These are phyloP conservation scores for Coemansia sp. DNA, from an alignment of 371 early-diverging fungal species.

Conservation along the genomic window DNA sequence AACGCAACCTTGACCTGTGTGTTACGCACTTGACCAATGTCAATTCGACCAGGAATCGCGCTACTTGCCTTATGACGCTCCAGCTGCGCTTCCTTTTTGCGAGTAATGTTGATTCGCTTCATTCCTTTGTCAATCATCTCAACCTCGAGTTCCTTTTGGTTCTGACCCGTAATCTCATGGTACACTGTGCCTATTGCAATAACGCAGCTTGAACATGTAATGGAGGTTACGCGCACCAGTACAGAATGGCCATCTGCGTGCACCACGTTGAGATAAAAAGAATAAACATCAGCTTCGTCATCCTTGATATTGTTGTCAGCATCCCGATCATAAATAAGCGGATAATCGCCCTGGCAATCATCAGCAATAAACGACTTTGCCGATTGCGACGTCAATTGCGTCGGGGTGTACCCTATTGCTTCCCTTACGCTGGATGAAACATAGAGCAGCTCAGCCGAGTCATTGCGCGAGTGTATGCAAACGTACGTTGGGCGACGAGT, in stretches of 20 bases:
- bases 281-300: constrained; percentile 33
- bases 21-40: constrained; percentile 12
- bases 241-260: constrained; percentile 10
- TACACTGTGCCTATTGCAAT: constrained; percentile 19
- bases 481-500: constrained; percentile 20
- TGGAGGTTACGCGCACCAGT: constrained; percentile 27
- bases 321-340: constrained; percentile 25
- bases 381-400: constrained; percentile 10
- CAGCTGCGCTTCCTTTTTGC: background rate
- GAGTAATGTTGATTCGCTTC: constrained; percentile 25
- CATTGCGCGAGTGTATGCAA: constrained; percentile 26
- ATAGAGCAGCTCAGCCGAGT: constrained; percentile 25
- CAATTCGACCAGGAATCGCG: background rate
- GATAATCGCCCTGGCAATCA: constrained; percentile 21
- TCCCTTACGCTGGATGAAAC: constrained; percentile 29
- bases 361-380: constrained; percentile 30
- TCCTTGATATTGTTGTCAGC: background rate
- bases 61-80: background rate
- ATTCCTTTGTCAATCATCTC: constrained; percentile 40
- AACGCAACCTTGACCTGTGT: background rate
- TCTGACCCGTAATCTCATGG: constrained; percentile 25
- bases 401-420: constrained; percentile 28
- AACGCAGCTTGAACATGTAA: constrained; percentile 37
- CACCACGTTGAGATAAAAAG: constrained; percentile 33
- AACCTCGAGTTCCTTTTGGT: constrained; percentile 29